phyloP scores from a whole-genome alignment of 495 filamentous ascomycete genomes.

The Tuber calosporum region DNA sequence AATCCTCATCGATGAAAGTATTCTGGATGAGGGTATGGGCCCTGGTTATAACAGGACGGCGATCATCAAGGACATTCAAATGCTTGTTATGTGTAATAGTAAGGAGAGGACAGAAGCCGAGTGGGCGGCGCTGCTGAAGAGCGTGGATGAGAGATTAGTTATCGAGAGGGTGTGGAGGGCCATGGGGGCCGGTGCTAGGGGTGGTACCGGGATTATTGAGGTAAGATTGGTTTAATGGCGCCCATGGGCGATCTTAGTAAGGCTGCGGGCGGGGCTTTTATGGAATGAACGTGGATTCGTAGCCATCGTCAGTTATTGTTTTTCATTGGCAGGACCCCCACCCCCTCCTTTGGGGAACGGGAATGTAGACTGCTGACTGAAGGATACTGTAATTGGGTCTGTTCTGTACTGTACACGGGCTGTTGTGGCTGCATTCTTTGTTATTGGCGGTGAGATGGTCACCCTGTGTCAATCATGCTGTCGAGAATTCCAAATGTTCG shows the following conservation, averaged over 20 bases:
- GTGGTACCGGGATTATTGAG: background rate
- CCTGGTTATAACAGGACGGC: background rate
- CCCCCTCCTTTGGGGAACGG: too few relatives aligned
- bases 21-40: conserved; percentile 7
- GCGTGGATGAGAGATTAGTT: conserved; percentile 13
- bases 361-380: too few relatives aligned
- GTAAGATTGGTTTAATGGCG: background rate
- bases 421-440: too few relatives aligned
- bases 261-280: background rate
- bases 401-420: too few relatives aligned
- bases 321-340: too few relatives aligned
- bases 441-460: too few relatives aligned
- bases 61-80: conserved; percentile 7
- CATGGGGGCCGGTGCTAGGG: too few relatives aligned
- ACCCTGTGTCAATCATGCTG: too few relatives aligned
- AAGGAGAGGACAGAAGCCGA: conserved; percentile 8
- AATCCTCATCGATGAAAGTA: conserved; percentile 9
- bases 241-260: background rate
- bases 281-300: background rate
- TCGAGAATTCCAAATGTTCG: too few relatives aligned
- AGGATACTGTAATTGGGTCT: too few relatives aligned
- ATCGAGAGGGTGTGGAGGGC: conserved; percentile 13
- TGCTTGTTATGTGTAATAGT: conserved; percentile 6
- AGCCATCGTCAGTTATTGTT: too few relatives aligned
- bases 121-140: conserved; percentile 10